Evolutionary conservation across 2,329 filamentous ascomycete genomes (phyloP).

Genomic region (Metarhizium rileyi): DNA sequence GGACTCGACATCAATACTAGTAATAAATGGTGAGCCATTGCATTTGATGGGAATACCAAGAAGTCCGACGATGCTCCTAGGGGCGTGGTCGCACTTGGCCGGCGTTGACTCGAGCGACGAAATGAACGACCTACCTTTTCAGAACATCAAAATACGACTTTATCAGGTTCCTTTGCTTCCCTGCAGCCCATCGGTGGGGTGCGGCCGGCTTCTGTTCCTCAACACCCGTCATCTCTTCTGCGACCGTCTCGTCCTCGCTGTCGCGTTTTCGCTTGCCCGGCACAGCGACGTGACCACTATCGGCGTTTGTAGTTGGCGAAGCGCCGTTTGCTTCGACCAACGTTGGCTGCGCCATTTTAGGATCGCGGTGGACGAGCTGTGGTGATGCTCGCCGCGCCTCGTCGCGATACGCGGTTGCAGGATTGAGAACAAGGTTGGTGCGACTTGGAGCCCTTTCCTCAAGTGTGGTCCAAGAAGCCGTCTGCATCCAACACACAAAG

Average conservation of each 20-base stretch:
- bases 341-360: conserved; percentile 32
- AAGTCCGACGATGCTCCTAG: neutral
- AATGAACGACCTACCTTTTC: conserved; percentile 23
- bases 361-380: conserved; percentile 13
- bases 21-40: conserved; percentile 19
- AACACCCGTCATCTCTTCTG: conserved; percentile 18
- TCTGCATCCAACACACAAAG: conserved; percentile 22
- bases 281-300: conserved; percentile 22
- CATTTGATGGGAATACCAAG: neutral
- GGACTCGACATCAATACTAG: conserved; percentile 44
- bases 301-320: conserved; percentile 22
- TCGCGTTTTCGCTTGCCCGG: conserved; percentile 52
- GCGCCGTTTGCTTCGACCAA: conserved; percentile 32
- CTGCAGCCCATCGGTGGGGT: conserved; percentile 15
- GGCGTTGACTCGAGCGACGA: neutral
- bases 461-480: conserved; percentile 22
- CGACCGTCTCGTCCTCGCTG: conserved; percentile 28
- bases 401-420: conserved; percentile 31
- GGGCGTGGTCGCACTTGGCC: neutral
- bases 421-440: conserved; percentile 26
- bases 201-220: conserved; percentile 16
- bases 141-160: conserved; percentile 28
- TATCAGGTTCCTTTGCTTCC: conserved; percentile 26
- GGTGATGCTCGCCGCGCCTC: conserved; percentile 22
- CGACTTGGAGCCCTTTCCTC: conserved; percentile 31